Conservation (phyloP, 495 filamentous ascomycete species). For the Hypoxylon cercidicola region DNA sequence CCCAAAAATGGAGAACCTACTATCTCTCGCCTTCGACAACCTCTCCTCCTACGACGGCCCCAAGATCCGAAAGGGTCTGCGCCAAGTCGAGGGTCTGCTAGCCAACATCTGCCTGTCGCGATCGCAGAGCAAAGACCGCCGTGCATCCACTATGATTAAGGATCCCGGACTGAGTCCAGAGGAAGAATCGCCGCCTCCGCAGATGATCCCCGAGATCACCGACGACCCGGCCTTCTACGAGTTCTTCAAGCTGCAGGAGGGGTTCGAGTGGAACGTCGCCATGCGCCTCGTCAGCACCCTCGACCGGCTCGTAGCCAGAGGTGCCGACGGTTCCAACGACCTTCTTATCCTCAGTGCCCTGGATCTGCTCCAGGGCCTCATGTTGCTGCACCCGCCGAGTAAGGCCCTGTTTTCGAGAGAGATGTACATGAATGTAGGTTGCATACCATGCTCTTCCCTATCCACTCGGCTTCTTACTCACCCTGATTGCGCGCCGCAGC, state of each 20-base stretch:
- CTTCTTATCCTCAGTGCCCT: constrained; percentile 88
- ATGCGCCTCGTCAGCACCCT: constrained; percentile 87
- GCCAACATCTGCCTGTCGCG: constrained; percentile 92
- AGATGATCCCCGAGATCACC: constrained; percentile 73
- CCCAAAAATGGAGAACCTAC: constrained; percentile 83
- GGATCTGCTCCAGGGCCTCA: constrained; percentile 87
- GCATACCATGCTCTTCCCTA: background rate
- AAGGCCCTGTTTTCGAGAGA: constrained; percentile 87
- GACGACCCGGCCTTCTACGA: constrained; percentile 93
- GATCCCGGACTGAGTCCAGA: constrained; percentile 72
- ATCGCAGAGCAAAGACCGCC: constrained; percentile 75
- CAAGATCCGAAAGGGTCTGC: constrained; percentile 92
- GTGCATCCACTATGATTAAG: constrained; percentile 79
- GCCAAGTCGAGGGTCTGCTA: constrained; percentile 94
- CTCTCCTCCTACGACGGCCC: constrained; percentile 89
- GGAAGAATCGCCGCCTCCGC: constrained; percentile 51
- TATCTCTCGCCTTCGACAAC: constrained; percentile 95
- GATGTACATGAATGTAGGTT: constrained; percentile 87
- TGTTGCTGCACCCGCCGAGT: constrained; percentile 93
- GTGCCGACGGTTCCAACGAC: constrained; percentile 84
- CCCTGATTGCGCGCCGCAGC: constrained; percentile 48
- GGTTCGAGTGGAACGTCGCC: constrained; percentile 97
- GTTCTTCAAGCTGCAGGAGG: constrained; percentile 95
- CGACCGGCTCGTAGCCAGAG: constrained; percentile 84
- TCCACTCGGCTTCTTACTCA: background rate